These are phyloP conservation scores for Candida pseudoviswanathii DNA, from an alignment of 1,139 yeast genomes.

Conservation along the genomic window DNA sequence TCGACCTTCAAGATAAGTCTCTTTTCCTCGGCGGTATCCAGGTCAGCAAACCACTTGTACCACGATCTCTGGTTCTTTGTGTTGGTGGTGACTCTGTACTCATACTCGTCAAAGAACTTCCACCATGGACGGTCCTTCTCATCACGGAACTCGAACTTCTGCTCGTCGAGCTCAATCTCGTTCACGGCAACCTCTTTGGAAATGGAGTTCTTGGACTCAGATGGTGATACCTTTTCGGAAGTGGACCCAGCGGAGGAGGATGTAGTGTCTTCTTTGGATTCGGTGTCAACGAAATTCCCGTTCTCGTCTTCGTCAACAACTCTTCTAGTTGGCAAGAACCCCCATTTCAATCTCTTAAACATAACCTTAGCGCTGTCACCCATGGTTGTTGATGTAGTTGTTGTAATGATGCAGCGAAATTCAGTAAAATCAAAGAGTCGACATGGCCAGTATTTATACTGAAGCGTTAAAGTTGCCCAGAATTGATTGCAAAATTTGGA, in stretches of 20 bases:
- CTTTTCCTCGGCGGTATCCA: constrained; percentile 56
- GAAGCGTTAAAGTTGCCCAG: too few species aligned
- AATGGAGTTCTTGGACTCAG: not conserved
- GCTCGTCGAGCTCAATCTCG: not conserved
- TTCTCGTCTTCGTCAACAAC: constrained; percentile 36
- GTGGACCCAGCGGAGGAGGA: not conserved
- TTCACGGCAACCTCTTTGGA: not conserved
- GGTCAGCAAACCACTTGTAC: constrained; percentile 67
- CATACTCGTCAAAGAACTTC: constrained; percentile 64
- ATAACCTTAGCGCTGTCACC: not conserved
- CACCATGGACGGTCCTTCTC: constrained; percentile 67
- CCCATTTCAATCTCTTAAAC: constrained; percentile 41
- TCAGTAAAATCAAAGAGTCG: too few species aligned
- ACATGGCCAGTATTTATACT: too few species aligned
- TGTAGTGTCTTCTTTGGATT: not conserved
- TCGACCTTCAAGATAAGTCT: constrained; percentile 63
- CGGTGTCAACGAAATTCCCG: constrained; percentile 15
- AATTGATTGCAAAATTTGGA: too few species aligned
- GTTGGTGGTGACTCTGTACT: constrained; percentile 48
- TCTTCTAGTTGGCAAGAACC: constrained; percentile 49
- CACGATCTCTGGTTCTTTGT: constrained; percentile 48
- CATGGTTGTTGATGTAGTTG: not conserved
- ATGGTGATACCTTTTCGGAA: not conserved
- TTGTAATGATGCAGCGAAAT: too few species aligned
- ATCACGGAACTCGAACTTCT: constrained; percentile 51